Evolutionary conservation across 176 grass and related monocot species (phyloP).

Genomic region (Triticum turgidum): DNA sequence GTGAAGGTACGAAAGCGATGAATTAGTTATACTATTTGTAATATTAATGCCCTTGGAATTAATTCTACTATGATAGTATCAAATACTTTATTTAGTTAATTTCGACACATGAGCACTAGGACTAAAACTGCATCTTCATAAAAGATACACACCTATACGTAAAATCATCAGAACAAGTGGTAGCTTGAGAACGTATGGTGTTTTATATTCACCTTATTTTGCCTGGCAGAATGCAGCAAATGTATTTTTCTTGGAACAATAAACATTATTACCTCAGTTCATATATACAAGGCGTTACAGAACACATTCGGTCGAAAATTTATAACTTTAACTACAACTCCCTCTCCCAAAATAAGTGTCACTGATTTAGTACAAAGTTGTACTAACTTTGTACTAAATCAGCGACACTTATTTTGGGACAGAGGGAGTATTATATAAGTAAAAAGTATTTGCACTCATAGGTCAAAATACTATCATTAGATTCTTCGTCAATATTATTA

Average conservation of each 20-base stretch:
- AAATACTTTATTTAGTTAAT: neutral
- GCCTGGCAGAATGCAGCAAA: neutral
- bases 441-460: neutral
- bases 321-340: neutral
- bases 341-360: no score
- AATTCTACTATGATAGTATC: neutral
- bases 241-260: neutral
- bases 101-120: neutral
- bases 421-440: neutral
- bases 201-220: constrained; percentile 14
- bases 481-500: neutral
- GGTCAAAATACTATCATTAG: neutral
- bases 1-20: constrained; percentile 2
- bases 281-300: neutral
- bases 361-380: no score
- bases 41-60: neutral
- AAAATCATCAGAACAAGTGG: neutral
- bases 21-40: no score
- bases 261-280: neutral
- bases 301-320: neutral
- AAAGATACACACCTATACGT: neutral
- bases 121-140: neutral
- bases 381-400: no score
- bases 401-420: no score
- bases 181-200: neutral